Conservation (phyloP, 371 early-diverging fungal genomes). For the Encephalitozoon intestinalis region DNA sequence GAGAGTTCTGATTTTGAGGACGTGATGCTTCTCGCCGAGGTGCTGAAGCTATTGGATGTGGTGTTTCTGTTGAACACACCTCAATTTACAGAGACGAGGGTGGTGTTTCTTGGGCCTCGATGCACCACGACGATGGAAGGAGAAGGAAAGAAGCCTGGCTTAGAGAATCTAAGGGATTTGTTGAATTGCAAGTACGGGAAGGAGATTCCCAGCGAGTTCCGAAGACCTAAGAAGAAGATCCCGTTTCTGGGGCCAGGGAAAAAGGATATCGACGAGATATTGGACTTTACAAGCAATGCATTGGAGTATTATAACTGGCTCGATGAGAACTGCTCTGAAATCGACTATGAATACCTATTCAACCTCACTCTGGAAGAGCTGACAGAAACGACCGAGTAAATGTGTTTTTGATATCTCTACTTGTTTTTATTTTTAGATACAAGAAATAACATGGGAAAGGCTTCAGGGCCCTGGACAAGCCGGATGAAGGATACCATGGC, state of each 20-base stretch:
- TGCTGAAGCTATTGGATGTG: conserved; percentile 37
- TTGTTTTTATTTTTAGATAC: neutral
- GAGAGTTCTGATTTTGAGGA: neutral
- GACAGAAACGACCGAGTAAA: neutral
- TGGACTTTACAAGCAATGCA: neutral
- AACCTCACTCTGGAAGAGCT: neutral
- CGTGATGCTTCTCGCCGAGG: neutral
- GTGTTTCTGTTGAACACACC: conserved; percentile 37
- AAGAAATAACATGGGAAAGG: neutral
- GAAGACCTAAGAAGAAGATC: neutral
- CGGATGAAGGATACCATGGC: neutral
- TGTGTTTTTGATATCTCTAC: neutral
- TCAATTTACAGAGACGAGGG: conserved; percentile 39
- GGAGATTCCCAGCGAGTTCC: neutral
- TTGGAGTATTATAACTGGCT: neutral
- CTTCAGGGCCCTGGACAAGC: neutral
- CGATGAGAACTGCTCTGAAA: neutral
- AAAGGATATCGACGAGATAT: neutral
- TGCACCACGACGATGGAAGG: neutral
- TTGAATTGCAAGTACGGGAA: neutral
- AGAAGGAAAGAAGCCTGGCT: neutral
- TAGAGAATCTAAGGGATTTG: no score
- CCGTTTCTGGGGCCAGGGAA: neutral
- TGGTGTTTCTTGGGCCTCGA: neutral
- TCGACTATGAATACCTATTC: conserved; percentile 3